These are phyloP conservation scores for Piromyces sp. DNA, from an alignment of 192 early-diverging fungal species.

Conservation along the genomic window DNA sequence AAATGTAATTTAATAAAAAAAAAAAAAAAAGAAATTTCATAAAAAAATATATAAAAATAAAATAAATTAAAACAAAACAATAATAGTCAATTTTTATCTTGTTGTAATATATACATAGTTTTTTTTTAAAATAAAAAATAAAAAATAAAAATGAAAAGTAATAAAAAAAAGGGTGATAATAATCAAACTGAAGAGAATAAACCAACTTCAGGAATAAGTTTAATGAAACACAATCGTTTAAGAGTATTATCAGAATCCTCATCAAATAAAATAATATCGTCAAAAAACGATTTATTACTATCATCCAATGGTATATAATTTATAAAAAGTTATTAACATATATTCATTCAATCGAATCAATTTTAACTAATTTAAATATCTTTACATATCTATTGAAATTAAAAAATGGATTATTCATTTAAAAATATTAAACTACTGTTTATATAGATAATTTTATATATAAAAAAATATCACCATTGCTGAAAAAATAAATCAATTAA, in stretches of 20 bases:
- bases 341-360: too few relatives aligned
- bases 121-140: not conserved
- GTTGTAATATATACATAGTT: too few relatives aligned
- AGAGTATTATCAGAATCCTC: not conserved
- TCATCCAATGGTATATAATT: not conserved
- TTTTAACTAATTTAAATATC: too few relatives aligned
- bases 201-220: not conserved
- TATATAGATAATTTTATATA: not conserved
- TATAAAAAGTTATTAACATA: too few relatives aligned
- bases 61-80: too few relatives aligned
- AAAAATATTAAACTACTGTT: too few relatives aligned
- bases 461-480: not conserved
- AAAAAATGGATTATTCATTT: too few relatives aligned
- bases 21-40: too few relatives aligned
- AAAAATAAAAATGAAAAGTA: not conserved
- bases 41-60: too few relatives aligned
- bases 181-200: not conserved
- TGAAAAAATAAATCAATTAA: not conserved
- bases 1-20: too few relatives aligned
- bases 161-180: not conserved
- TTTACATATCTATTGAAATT: too few relatives aligned
- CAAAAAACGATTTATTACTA: not conserved
- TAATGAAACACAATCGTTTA: not conserved
- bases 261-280: not conserved
- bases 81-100: too few relatives aligned